Percentiles rank a stretch among this genome's conserved stretches.
Conservation (phyloP, 2,329 filamentous ascomycete species). For the Pseudogymnoascus sp. region DNA sequence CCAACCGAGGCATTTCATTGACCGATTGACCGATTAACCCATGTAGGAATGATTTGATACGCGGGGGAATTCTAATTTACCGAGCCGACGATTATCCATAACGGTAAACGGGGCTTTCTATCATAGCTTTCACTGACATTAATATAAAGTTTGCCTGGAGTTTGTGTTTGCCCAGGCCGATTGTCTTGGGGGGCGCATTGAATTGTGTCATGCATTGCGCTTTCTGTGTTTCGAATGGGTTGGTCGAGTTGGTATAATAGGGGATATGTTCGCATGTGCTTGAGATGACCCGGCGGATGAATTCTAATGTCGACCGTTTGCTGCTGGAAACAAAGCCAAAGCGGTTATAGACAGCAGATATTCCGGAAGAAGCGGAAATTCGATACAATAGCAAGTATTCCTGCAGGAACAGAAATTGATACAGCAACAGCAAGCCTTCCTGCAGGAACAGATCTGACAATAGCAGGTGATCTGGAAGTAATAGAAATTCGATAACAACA, state of each 20-base stretch:
- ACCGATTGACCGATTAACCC: background rate
- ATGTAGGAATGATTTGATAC: background rate
- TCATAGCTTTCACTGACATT: conserved; percentile 3
- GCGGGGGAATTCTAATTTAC: conserved; percentile 1
- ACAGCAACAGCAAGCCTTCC: too few species aligned
- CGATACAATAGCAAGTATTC: too few species aligned
- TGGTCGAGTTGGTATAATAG: background rate
- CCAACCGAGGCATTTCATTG: conserved; percentile 6
- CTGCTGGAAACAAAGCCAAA: background rate
- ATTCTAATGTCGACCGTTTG: background rate
- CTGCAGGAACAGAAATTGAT: too few species aligned
- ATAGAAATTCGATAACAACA: background rate
- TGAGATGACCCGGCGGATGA: background rate
- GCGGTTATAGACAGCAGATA: background rate
- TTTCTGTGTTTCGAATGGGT: background rate
- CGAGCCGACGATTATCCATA: background rate
- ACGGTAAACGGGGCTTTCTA: background rate
- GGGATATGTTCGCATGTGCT: background rate
- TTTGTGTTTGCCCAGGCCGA: background rate
- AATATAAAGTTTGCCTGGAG: background rate
- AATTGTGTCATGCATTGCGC: background rate
- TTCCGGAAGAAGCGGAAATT: too few species aligned
- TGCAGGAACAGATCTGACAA: too few species aligned
- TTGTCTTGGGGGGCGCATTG: background rate
- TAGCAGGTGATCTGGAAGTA: background rate